Evolutionary conservation across 352 stramenopile genomes (phyloP), one percentile per base, ranked within the genome.

Genomic region (Pythium dissotocum): DNA sequence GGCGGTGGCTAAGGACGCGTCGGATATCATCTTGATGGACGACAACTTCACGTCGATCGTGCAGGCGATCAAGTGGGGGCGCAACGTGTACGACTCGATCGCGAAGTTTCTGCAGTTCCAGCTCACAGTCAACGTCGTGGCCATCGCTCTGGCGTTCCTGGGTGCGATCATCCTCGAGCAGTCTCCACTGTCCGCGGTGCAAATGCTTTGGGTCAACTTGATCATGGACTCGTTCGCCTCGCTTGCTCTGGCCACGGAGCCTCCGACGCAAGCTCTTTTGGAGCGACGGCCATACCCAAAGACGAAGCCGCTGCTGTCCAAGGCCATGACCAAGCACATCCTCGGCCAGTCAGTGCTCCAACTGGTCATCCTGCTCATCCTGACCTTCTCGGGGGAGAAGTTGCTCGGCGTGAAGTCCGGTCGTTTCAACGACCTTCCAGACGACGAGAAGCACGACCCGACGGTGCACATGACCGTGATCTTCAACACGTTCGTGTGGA

Each of bases 201-300:
- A 99, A 76, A 92, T 99, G 83, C 80, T 99, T 0, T 99, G 97
- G 97, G 95, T 99, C 51, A 99, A 99, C 71, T 80, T 99, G 18
- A 99, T 99, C 74, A 99, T 99, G 96, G 97, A 99, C 73, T 98
- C 95, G 7, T 98, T 99, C 69, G 97, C 95, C 21, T 97, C 96
- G 13, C 71, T 99, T 21, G 96, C 97, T 6, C 83, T 99, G 18
- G 97, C 94, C 28, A 99, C 97, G 1, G 97, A 99, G 74, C 80
- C 86, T 6, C 97, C 97, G 7, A 96, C 84, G 0, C 49, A 77
- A 1, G 83, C 93, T 24, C 75, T 99, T n/a, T 79, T 99, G 3
- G 82, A 97, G 13, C 87, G 96, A n/a, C 77, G 79, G 10, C 97
- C 97, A 18, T 98, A 98, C 75, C 85, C 85, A 10, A 92, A 96